Base-by-base conservation (phyloP, 306 rosid species). In the Rubus idaeus region DNA sequence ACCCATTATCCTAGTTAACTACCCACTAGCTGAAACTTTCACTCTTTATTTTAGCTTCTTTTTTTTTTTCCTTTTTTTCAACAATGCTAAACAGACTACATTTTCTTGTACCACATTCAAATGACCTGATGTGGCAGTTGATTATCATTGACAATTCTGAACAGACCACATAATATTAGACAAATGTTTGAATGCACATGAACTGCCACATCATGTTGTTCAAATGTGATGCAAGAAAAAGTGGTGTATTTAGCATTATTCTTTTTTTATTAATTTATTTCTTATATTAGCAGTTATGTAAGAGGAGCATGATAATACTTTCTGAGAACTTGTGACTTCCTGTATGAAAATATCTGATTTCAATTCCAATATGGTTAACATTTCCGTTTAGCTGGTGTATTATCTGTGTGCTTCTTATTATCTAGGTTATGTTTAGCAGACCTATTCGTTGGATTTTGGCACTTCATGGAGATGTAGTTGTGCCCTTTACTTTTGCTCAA, bases 371-470 rank as follows among this genome's bases (percentile, higher is more conserved):
- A 10, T 4, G 58, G 16, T 23, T 37, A 44, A 26, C 30, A 76
- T 51, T 51, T 45, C 17, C 8, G 5, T 61, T 60, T 37, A 10
- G 20, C 40, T 53, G 58, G 70, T n/a, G 46, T 57, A 49, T 55
- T 70, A 75, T 72, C 60, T 71, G 30, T 74, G 73, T 70, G 40
- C 44, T 71, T 78, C 35, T 78, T 69, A 82, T 78, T 74, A 58
- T 85, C 70, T 77, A 95, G 98, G 91, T 95, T 78, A 75, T 95
- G 84, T 95, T 95, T 83, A 92, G 96, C 85, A 88, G 96, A 86
- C 98, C 97, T 68, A 84, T 95, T 80, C 92, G 97, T 45, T 95
- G 98, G 98, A 89, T 95, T 85, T 82, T 95, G 86, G 97, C 98
- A 17, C 82, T 92, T 64, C 93, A 92, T 44, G 96, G 98, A 74